Conservation (phyloP, 225 moss, liverwort and hornwort genomes). For the Asterella californica region DNA sequence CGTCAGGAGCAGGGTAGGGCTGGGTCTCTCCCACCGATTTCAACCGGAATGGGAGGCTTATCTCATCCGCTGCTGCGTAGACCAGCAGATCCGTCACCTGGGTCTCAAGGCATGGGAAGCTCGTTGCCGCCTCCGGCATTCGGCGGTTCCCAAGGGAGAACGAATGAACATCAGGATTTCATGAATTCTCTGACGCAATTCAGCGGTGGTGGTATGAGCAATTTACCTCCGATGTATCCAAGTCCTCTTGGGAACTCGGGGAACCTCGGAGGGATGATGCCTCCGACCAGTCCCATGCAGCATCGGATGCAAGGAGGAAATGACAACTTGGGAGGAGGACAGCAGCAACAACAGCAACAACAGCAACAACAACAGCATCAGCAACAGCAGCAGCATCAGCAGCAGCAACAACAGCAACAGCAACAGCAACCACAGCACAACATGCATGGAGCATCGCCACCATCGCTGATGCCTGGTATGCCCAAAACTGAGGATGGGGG, state of each 20-base stretch:
- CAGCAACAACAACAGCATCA: conserved; percentile 25
- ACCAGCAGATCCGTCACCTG: conserved; percentile 74
- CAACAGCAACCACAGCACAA: conserved; percentile 39
- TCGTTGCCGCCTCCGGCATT: conserved; percentile 67
- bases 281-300: conserved; percentile 49
- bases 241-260: conserved; percentile 51
- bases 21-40: conserved; percentile 85
- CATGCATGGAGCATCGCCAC: conserved; percentile 54
- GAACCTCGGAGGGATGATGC: conserved; percentile 81
- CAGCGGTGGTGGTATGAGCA: conserved; percentile 42
- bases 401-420: conserved; percentile 25
- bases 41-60: conserved; percentile 58
- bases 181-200: conserved; percentile 76
- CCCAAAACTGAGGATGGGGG: conserved; percentile 84
- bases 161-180: conserved; percentile 62
- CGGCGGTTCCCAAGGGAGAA: conserved; percentile 70
- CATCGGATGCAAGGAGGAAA: conserved; percentile 54
- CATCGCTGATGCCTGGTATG: conserved; percentile 63
- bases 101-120: conserved; percentile 75
- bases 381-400: conserved; percentile 33
- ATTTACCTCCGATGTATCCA: conserved; percentile 74
- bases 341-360: conserved; percentile 22
- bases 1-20: conserved; percentile 97
- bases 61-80: conserved; percentile 65
- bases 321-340: conserved; percentile 31